phyloP scores from a whole-genome alignment of 2,329 filamentous ascomycete species.

The Thielaviopsis musarum region DNA sequence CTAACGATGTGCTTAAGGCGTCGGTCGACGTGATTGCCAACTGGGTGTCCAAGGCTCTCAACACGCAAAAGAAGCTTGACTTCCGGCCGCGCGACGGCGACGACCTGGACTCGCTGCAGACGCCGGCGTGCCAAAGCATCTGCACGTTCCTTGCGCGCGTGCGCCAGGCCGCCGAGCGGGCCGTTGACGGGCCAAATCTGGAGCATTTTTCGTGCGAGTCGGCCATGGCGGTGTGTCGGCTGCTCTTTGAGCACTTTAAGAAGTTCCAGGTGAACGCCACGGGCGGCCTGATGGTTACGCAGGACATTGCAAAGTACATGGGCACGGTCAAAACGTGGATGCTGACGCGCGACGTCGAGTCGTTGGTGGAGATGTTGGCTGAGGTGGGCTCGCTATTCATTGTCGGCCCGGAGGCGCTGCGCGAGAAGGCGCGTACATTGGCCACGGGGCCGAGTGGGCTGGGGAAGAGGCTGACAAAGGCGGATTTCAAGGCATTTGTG shows the following conservation, averaged over 20 bases:
- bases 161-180: conserved; percentile 42
- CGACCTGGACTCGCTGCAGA: conserved; percentile 65
- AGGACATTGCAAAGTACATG: conserved; percentile 89
- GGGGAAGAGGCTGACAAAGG: conserved; percentile 42
- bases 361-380: conserved; percentile 65
- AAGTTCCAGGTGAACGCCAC: conserved; percentile 87
- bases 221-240: conserved; percentile 56
- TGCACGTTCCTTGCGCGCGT: conserved; percentile 62
- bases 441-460: conserved; percentile 24
- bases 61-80: conserved; percentile 71
- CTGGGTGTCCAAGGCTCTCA: conserved; percentile 57
- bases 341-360: conserved; percentile 48
- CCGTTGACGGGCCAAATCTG: conserved; percentile 71
- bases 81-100: conserved; percentile 68
- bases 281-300: conserved; percentile 84
- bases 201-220: conserved; percentile 71
- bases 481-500: conserved; percentile 70
- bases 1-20: conserved; percentile 41
- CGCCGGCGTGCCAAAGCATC: conserved; percentile 66
- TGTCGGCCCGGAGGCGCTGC: conserved; percentile 63
- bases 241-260: conserved; percentile 86
- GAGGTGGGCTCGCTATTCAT: conserved; percentile 96
- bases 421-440: conserved; percentile 50
- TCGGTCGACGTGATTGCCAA: conserved; percentile 53
- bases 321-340: conserved; percentile 74